These are phyloP conservation scores for Hyphodiscus sp. DNA, from an alignment of 2,329 filamentous ascomycete genomes.

Conservation along the genomic window DNA sequence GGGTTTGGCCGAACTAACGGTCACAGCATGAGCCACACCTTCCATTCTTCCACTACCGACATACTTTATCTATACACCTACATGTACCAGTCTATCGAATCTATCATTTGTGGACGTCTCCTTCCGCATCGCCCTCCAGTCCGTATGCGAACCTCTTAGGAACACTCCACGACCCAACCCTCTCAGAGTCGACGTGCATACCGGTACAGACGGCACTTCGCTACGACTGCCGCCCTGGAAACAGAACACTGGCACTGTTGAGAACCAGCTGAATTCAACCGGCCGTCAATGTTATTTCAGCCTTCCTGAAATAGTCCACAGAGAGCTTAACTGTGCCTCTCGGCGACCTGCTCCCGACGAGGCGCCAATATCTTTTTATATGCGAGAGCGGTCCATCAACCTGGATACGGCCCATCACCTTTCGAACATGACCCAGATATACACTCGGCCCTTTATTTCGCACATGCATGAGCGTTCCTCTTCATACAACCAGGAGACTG, in stretches of 20 bases:
- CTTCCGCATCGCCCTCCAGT: constrained; percentile 12
- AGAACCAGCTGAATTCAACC: constrained; percentile 20
- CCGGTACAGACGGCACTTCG: constrained; percentile 23
- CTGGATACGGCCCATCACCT: neutral
- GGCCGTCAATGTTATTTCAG: constrained; percentile 13
- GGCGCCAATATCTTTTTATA: constrained; percentile 11
- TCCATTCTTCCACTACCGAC: constrained; percentile 20
- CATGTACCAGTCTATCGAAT: constrained; percentile 10
- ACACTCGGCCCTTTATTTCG: constrained; percentile 18
- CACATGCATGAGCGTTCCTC: constrained; percentile 18
- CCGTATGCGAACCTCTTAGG: constrained; percentile 10
- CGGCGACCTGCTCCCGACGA: constrained; percentile 17
- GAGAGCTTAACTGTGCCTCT: constrained; percentile 23
- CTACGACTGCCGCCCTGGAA: constrained; percentile 21
- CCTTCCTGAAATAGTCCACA: constrained; percentile 19
- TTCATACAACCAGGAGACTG: constrained; percentile 12
- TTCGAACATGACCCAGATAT: constrained; percentile 28
- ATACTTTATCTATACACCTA: constrained; percentile 10
- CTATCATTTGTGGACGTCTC: constrained; percentile 14
- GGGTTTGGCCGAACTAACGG: constrained; percentile 24
- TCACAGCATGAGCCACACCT: constrained; percentile 28
- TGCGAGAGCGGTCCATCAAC: constrained; percentile 11
- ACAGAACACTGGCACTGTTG: constrained; percentile 9
- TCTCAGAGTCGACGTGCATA: constrained; percentile 14
- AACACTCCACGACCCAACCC: constrained; percentile 7